Percentiles rank a stretch among this genome's conserved stretches.
Evolutionary conservation across 2,329 filamentous ascomycete genomes (phyloP).

Genomic region (Botrytis elliptica): DNA sequence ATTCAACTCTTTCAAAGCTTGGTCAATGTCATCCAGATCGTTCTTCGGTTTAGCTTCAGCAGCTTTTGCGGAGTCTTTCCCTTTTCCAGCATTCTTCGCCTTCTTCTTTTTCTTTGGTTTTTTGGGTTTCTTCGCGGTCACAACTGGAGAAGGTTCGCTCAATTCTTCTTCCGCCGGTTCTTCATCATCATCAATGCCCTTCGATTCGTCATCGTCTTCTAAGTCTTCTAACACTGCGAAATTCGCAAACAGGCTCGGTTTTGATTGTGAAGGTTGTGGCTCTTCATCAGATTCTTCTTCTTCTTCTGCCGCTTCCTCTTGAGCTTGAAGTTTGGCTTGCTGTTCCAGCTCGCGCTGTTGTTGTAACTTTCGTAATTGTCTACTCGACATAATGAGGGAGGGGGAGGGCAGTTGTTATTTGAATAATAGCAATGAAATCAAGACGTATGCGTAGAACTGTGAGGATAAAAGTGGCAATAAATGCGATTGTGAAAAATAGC

Average conservation of each 20-base stretch:
- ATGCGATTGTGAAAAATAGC: not conserved
- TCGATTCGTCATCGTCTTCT: slow-evolving; percentile 39
- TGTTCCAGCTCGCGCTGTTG: slow-evolving; percentile 39
- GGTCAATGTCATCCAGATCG: slow-evolving; percentile 63
- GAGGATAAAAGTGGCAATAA: not conserved
- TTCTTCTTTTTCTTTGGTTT: slow-evolving; percentile 55
- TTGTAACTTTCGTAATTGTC: slow-evolving; percentile 40
- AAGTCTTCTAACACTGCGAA: slow-evolving; percentile 47
- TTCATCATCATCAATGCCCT: slow-evolving; percentile 38
- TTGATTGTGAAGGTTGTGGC: slow-evolving; percentile 39
- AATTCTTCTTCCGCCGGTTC: slow-evolving; percentile 37
- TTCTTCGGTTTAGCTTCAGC: slow-evolving; percentile 37
- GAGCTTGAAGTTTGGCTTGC: slow-evolving; percentile 25
- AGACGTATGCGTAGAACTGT: not conserved
- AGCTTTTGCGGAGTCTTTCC: slow-evolving; percentile 7
- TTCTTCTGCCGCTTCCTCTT: slow-evolving; percentile 31
- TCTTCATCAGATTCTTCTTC: slow-evolving; percentile 37
- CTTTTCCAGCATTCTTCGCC: slow-evolving; percentile 33
- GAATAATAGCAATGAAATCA: not conserved
- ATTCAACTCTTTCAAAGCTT: slow-evolving; percentile 58
- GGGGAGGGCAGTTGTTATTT: not conserved
- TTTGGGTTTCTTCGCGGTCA: slow-evolving; percentile 47
- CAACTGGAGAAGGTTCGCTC: slow-evolving; percentile 36
- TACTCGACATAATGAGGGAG: slow-evolving; percentile 37
- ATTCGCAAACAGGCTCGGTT: slow-evolving; percentile 54